A percentile compares a stretch with the other conserved stretches of the same genome.
Evolutionary conservation across 768 basidiomycete species (phyloP).

Genomic region (Cantharellus cinnabarinus): DNA sequence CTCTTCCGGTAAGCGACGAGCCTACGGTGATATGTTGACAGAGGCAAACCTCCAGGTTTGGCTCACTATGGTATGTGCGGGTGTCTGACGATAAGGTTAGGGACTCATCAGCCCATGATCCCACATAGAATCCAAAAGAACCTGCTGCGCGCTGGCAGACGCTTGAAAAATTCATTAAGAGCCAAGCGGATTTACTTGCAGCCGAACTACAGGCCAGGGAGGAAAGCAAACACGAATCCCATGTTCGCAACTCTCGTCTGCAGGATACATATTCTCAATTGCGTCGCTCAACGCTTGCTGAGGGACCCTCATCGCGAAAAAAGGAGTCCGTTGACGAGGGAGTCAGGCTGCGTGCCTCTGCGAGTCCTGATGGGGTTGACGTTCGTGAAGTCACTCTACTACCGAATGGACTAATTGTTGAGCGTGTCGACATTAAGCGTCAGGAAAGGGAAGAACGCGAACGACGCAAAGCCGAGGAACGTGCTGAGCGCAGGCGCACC

Average conservation of each 20-base stretch:
- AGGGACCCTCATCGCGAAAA: background rate
- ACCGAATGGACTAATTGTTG: conserved; percentile 77
- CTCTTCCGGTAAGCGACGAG: conserved; percentile 22
- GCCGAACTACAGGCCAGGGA: conserved; percentile 65
- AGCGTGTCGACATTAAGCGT: conserved; percentile 56
- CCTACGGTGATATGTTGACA: conserved; percentile 47
- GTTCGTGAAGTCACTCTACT: conserved; percentile 54
- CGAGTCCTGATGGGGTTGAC: background rate
- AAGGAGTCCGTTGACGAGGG: background rate
- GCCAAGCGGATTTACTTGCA: conserved; percentile 61
- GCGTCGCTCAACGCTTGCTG: conserved; percentile 31
- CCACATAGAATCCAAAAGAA: conserved; percentile 66
- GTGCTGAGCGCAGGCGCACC: conserved; percentile 22
- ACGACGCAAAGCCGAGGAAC: conserved; percentile 47
- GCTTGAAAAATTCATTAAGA: conserved; percentile 58
- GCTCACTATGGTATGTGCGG: conserved; percentile 41
- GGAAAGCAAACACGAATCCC: conserved; percentile 58
- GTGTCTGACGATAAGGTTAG: background rate
- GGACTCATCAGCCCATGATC: background rate
- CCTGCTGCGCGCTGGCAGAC: conserved; percentile 70
- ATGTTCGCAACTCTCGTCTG: conserved; percentile 52
- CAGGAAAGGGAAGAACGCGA: conserved; percentile 46
- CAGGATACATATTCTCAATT: conserved; percentile 64
- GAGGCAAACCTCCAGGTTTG: conserved; percentile 68
- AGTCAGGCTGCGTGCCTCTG: conserved; percentile 1